These are phyloP conservation scores for Vaccinium darrowii DNA, from an alignment of 148 eudicot species.

Conservation along the genomic window DNA sequence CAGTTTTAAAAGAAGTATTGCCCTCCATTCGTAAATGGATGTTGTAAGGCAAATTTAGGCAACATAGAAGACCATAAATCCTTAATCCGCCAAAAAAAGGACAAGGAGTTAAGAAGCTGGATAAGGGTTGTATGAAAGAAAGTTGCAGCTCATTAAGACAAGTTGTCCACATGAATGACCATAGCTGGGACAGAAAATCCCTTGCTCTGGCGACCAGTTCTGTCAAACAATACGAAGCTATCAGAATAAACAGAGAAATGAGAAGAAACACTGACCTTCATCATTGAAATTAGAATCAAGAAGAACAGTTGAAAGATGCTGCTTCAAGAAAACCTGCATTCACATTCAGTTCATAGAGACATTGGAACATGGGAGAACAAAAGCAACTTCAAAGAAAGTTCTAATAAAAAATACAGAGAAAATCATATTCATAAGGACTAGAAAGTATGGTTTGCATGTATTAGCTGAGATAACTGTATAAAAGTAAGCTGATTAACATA, in stretches of 20 bases:
- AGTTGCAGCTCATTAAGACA: background rate
- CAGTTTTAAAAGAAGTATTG: background rate
- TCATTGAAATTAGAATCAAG: conserved; percentile 68
- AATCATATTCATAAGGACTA: background rate
- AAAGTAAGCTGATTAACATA: conserved; percentile 34
- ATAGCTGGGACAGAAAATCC: background rate
- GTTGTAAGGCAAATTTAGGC: background rate
- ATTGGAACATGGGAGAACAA: background rate
- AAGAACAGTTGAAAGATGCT: conserved; percentile 69
- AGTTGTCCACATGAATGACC: background rate
- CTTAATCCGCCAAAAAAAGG: background rate
- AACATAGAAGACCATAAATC: background rate
- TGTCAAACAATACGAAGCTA: background rate
- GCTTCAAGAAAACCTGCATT: conserved; percentile 90
- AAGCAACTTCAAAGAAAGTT: background rate
- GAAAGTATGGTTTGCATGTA: background rate
- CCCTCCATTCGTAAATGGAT: background rate
- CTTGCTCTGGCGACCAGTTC: background rate
- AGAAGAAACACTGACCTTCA: conserved; percentile 51
- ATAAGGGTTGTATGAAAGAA: background rate
- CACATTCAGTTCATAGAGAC: too few species aligned
- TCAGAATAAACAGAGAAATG: background rate
- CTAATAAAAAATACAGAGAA: background rate
- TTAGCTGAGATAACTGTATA: background rate
- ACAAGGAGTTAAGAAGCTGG: too few species aligned